A percentile compares a stretch with the other conserved stretches of the same genome.
Conservation (phyloP, 2,329 filamentous ascomycete species). For the Xylariales sp. region DNA sequence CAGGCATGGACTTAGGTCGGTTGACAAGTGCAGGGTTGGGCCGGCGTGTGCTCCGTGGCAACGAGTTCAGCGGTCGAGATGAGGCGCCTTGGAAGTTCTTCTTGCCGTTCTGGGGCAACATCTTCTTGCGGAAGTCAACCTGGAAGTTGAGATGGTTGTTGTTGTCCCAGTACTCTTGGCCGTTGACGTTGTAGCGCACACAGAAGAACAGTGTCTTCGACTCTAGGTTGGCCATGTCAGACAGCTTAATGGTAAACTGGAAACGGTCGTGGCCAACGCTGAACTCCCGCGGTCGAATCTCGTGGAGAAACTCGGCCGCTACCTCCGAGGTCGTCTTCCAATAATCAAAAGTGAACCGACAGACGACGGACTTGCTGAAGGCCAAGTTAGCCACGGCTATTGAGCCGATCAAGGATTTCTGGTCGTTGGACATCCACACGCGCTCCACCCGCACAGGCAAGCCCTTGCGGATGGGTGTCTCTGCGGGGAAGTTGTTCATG, state of each 20-base stretch:
- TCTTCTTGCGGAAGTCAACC: constrained; percentile 84
- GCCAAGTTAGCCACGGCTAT: constrained; percentile 83
- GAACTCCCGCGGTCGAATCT: constrained; percentile 64
- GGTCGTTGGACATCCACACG: constrained; percentile 82
- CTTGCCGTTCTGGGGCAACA: constrained; percentile 58
- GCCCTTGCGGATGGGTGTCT: constrained; percentile 57
- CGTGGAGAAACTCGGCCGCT: constrained; percentile 78
- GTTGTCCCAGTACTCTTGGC: constrained; percentile 93
- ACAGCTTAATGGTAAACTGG: constrained; percentile 88
- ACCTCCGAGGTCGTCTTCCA: constrained; percentile 99
- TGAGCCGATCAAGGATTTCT: constrained; percentile 79
- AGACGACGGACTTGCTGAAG: constrained; percentile 85
- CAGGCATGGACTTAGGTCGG: constrained; percentile 50
- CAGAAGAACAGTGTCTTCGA: constrained; percentile 91
- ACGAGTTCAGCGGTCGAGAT: constrained; percentile 44
- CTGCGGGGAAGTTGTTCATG: constrained; percentile 75
- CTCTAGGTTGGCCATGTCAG: constrained; percentile 87
- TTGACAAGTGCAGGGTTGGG: constrained; percentile 33
- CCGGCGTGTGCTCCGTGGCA: constrained; percentile 65
- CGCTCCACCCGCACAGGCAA: constrained; percentile 77
- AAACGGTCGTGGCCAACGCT: constrained; percentile 78
- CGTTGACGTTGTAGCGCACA: constrained; percentile 79
- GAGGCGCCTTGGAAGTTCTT: constrained; percentile 44
- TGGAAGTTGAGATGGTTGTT: constrained; percentile 86
- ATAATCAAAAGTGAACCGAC: constrained; percentile 92